phyloP scores from a whole-genome alignment of 129 eudicot genomes.

The Artemisia annua region DNA sequence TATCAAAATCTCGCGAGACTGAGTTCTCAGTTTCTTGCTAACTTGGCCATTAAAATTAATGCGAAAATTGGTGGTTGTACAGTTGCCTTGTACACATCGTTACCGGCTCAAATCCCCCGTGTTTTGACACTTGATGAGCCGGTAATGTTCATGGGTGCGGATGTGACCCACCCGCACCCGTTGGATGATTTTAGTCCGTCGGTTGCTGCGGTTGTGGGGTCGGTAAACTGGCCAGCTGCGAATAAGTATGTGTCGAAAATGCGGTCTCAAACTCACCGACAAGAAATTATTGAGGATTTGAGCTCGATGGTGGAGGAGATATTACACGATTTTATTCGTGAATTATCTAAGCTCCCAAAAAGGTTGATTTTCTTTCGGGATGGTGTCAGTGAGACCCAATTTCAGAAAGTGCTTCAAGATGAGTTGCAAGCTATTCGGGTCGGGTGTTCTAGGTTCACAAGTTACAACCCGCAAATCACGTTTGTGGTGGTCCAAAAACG shows the following conservation, averaged over 20 bases:
- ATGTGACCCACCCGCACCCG: slow-evolving; percentile 95
- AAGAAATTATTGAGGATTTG: slow-evolving; percentile 86
- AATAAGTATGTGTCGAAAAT: slow-evolving; percentile 84
- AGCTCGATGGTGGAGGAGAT: slow-evolving; percentile 72
- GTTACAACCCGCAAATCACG: slow-evolving; percentile 79
- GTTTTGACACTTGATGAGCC: slow-evolving; percentile 59
- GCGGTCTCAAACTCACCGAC: slow-evolving; percentile 89
- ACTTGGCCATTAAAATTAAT: slow-evolving; percentile 87
- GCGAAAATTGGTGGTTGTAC: slow-evolving; percentile 97
- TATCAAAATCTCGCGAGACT: slow-evolving; percentile 61
- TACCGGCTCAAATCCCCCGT: slow-evolving; percentile 80
- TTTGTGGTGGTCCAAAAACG: slow-evolving; percentile 90
- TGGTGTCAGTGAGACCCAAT: slow-evolving; percentile 97
- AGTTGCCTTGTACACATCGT: slow-evolving; percentile 71
- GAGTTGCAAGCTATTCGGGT: slow-evolving; percentile 63
- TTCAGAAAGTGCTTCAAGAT: slow-evolving; percentile 73
- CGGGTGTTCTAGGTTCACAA: slow-evolving; percentile 52
- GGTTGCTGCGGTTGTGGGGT: slow-evolving; percentile 93
- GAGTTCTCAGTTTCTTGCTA: slow-evolving; percentile 78
- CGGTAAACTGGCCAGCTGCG: slow-evolving; percentile 92
- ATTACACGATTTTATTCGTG: slow-evolving; percentile 55
- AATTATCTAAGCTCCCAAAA: slow-evolving; percentile 55
- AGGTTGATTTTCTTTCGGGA: slow-evolving; percentile 82
- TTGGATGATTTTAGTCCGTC: slow-evolving; percentile 86
- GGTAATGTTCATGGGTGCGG: slow-evolving; percentile 92